phyloP scores from a whole-genome alignment of 257 asterid genomes.

The Ehretia macrophylla region DNA sequence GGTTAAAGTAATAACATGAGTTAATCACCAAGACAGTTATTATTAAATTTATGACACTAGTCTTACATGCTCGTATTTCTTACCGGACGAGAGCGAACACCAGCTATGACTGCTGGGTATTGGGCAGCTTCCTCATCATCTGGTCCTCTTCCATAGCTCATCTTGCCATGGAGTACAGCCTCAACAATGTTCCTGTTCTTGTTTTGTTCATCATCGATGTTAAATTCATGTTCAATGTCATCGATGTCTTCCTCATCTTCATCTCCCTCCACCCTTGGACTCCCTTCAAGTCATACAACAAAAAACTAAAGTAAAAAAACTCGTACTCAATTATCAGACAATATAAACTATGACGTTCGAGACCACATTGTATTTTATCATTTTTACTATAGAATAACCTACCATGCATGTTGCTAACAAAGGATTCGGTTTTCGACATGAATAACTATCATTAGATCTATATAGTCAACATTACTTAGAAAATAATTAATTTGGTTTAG shows the following conservation, averaged over 20 bases:
- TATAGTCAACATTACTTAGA: no score
- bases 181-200: conserved; percentile 66
- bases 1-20: no score
- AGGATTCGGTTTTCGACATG: no score
- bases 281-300: conserved; percentile 43
- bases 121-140: conserved; percentile 71
- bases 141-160: conserved; percentile 94
- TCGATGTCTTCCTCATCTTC: conserved; percentile 95
- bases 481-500: no score
- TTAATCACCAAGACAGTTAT: no score
- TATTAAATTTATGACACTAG: no score
- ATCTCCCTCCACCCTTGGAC: conserved; percentile 95
- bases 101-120: conserved; percentile 80
- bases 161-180: conserved; percentile 93
- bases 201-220: conserved; percentile 58
- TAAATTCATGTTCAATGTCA: conserved; percentile 95
- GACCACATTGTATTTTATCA: no score
- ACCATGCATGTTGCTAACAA: no score
- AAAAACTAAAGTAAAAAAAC: neutral
- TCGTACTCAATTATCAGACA: neutral
- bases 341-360: no score
- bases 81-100: conserved; percentile 72
- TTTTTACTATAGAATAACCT: no score
- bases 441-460: no score
- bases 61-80: no score